Conservation (phyloP, 2,329 filamentous ascomycete species). For the Xylaria hypoxylon region DNA sequence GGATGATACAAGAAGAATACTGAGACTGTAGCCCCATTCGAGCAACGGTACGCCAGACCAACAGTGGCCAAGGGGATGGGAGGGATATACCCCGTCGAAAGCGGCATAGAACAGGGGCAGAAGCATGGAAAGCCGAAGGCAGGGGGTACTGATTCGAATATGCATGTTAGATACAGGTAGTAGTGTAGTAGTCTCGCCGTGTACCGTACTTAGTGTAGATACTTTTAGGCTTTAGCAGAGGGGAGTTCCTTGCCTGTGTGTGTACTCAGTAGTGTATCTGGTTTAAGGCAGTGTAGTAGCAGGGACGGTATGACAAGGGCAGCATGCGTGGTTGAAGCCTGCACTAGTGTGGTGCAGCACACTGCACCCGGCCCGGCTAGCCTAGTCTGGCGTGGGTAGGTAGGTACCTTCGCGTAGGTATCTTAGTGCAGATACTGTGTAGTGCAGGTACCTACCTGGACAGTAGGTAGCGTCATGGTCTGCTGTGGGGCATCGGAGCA, state of each 20-base stretch:
- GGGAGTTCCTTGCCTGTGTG: conserved; percentile 1
- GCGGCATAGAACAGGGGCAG: conserved; percentile 29
- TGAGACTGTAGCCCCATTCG: conserved; percentile 15
- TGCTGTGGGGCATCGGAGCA: too few relatives aligned
- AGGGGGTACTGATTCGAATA: conserved; percentile 31
- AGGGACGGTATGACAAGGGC: conserved; percentile 15
- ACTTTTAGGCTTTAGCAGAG: conserved; percentile 10
- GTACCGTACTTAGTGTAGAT: conserved; percentile 9
- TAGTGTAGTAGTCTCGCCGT: conserved; percentile 9
- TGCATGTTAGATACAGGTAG: conserved; percentile 28
- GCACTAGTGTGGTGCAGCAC: conserved; percentile 19
- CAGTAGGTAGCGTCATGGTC: not conserved
- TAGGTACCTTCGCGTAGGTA: conserved; percentile 5
- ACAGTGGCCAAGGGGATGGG: conserved; percentile 13
- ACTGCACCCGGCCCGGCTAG: conserved; percentile 32
- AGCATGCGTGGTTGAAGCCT: conserved; percentile 18
- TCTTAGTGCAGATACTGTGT: not conserved
- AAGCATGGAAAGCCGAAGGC: conserved; percentile 17
- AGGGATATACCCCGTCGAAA: conserved; percentile 24
- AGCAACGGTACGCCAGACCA: conserved; percentile 25
- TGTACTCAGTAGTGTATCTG: not conserved
- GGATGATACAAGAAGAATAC: conserved; percentile 24
- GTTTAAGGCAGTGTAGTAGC: not conserved
- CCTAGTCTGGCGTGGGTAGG: conserved; percentile 28
- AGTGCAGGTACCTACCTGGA: not conserved